Base-by-base conservation (phyloP, 306 rosid genomes). In the Cicer arietinum region DNA sequence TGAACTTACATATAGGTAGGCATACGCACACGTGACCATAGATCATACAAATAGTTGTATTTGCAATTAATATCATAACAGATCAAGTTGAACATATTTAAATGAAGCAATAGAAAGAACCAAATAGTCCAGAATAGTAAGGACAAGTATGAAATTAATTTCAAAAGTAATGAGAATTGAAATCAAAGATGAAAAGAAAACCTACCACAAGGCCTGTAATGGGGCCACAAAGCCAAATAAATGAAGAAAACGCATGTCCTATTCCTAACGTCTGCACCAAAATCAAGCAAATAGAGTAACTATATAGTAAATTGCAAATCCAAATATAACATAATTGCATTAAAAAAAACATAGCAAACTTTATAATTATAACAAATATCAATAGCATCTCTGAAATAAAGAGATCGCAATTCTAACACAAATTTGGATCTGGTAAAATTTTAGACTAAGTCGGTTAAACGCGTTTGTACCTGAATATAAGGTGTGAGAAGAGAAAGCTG, bases 201-300 rank as follows among this genome's bases (percentile, higher is more conserved):
- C 96, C 61, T 89, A 94, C 99, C 97, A 94, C 97, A 81, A 94
- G 99, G 57, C 99, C 99, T 59, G 99, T 94, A 73, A 94, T 92
- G 62, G 99, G 99, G 85, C 99, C 99, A 79, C 99, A 94, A 37
- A 94, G 98, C 99, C 99, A 94, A 80, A 92, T 94, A 82, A 94
- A 94, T 35, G 99, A 94, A 83, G 99, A 92, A 84, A 92, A 94
- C 7, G 99, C 99, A 81, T 94, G 99, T 76, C 88, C 97, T 47
- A 94, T 90, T 71, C 98, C 98, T 71, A 94, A 93, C 3, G 99
- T 94, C 99, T 94, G 97, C 87, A 88, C 42, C 84, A 84, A 74
- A 81, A 73, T 1, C 71, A 18, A 13, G 45, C 62, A 54, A 48
- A 81, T 25, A 77, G 18, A 71, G 45, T 50, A 45, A 60, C 66